These are phyloP conservation scores for Petunia secreta DNA, from an alignment of 257 asterid species.

Conservation along the genomic window DNA sequence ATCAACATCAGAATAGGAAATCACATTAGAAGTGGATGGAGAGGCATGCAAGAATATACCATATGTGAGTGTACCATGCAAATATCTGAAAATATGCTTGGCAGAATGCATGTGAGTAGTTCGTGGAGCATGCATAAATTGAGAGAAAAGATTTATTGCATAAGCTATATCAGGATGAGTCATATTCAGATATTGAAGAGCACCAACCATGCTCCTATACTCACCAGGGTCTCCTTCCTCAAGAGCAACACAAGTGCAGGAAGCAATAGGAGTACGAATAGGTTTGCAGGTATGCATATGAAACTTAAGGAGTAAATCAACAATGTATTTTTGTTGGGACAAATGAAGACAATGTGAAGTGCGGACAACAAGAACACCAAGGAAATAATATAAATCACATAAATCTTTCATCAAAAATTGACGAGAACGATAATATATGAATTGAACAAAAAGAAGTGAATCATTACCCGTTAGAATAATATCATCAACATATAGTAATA, in stretches of 20 bases:
- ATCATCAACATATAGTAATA: conserved; percentile 2
- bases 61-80: not conserved
- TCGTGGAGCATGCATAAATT: too few species aligned
- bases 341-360: not conserved
- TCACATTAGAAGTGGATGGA: not conserved
- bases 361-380: not conserved
- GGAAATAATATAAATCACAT: too few species aligned
- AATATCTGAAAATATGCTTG: not conserved
- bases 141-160: too few species aligned
- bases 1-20: not conserved
- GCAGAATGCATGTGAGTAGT: not conserved
- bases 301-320: not conserved
- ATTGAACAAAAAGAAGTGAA: not conserved
- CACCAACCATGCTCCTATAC: not conserved
- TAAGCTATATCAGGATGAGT: too few species aligned
- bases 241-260: not conserved
- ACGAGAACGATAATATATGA: not conserved
- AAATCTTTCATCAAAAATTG: not conserved
- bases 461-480: not conserved
- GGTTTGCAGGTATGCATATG: not conserved
- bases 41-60: not conserved
- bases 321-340: not conserved
- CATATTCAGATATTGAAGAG: not conserved
- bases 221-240: not conserved
- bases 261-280: not conserved